Conservation (phyloP, 2,329 filamentous ascomycete species). For the Bimuria novae-zelandiae region DNA sequence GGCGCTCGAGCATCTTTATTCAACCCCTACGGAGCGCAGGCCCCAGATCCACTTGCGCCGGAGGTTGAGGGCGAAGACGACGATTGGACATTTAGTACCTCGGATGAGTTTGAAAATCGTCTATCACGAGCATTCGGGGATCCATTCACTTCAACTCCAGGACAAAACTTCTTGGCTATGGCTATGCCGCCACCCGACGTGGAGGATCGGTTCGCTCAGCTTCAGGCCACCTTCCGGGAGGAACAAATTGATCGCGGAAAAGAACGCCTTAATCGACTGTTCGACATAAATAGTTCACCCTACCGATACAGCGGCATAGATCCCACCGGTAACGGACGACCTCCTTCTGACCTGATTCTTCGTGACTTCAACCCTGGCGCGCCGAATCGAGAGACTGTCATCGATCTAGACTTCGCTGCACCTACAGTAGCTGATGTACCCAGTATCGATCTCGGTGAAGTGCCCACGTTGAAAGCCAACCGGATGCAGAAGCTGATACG, state of each 20-base stretch:
- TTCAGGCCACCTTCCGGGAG: conserved; percentile 59
- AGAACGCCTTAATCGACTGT: conserved; percentile 61
- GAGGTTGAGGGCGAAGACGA: conserved; percentile 54
- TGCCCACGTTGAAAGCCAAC: conserved; percentile 62
- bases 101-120: conserved; percentile 61
- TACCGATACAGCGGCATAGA: conserved; percentile 63
- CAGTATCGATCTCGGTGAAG: conserved; percentile 53
- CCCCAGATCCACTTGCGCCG: conserved; percentile 55
- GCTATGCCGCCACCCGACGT: conserved; percentile 44
- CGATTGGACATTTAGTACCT: conserved; percentile 70
- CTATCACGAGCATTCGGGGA: conserved; percentile 48
- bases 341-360: conserved; percentile 61
- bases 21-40: conserved; percentile 62
- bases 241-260: conserved; percentile 62
- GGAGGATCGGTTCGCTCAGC: conserved; percentile 40
- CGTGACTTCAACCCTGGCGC: conserved; percentile 50
- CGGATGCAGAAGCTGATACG: conserved; percentile 54
- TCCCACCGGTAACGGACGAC: conserved; percentile 49
- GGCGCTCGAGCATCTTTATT: conserved; percentile 70
- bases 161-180: conserved; percentile 38
- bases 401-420: conserved; percentile 62
- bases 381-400: conserved; percentile 56
- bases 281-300: conserved; percentile 59
- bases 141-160: conserved; percentile 40
- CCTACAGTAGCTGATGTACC: conserved; percentile 39